Evolutionary conservation across 1,139 yeast species (phyloP).

Genomic region (Hansenula sp.): DNA sequence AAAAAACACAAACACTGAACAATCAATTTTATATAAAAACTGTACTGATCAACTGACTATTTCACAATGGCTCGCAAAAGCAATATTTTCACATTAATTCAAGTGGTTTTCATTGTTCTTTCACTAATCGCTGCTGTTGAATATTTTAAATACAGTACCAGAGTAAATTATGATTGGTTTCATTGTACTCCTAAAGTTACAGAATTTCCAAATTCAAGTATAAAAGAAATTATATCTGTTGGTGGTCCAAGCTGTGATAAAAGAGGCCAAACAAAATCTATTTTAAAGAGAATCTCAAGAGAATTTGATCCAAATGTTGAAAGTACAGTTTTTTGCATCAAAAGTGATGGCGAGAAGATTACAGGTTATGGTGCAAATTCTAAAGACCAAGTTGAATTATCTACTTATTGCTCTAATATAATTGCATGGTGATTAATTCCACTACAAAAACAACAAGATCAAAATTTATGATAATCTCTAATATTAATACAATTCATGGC

Average conservation of each 20-base stretch:
- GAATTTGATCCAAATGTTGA: constrained; percentile 32
- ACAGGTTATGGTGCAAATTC: constrained; percentile 31
- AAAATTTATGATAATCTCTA: too few relatives aligned
- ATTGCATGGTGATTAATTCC: constrained; percentile 17
- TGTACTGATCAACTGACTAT: too few relatives aligned
- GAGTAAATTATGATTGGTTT: constrained; percentile 35
- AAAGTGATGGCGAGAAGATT: constrained; percentile 24
- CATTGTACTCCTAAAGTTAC: constrained; percentile 32
- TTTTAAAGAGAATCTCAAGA: constrained; percentile 31
- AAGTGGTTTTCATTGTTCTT: constrained; percentile 25
- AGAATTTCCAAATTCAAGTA: constrained; percentile 22
- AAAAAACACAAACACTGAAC: too few relatives aligned
- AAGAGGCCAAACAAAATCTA: constrained; percentile 35
- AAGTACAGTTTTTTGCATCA: constrained; percentile 29
- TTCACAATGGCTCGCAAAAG: constrained; percentile 12
- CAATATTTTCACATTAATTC: constrained; percentile 24
- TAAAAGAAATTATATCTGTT: constrained; percentile 27
- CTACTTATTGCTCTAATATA: constrained; percentile 17
- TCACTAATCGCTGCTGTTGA: constrained; percentile 33
- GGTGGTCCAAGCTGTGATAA: constrained; percentile 39
- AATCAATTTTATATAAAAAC: too few relatives aligned
- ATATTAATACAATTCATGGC: background rate
- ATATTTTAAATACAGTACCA: constrained; percentile 34
- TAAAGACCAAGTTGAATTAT: constrained; percentile 20
- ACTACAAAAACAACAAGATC: background rate